Evolutionary conservation across 306 rosid species (phyloP), one percentile per base, ranked within the genome.

Genomic region (Sophora flavescens): DNA sequence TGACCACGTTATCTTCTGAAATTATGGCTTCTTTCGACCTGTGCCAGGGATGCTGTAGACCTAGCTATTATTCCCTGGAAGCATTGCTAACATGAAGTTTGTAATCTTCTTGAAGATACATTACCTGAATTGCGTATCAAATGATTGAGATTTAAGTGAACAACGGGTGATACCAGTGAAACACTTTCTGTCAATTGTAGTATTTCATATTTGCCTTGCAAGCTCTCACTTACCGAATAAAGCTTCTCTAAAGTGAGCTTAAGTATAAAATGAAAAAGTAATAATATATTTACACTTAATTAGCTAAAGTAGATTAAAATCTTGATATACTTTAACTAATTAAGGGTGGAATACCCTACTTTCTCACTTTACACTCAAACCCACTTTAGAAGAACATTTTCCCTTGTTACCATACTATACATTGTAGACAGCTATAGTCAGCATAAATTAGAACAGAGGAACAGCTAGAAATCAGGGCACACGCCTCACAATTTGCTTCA

Each of bases 11-110:
- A 39, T 16, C 4, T 10, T 8, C 33, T 9, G 14, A 11, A 17
- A 22, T 12, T 42, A 4, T 26, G 26, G 28, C 61, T 8, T 11
- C 5, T 17, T 6, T 39, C 45, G 11, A 3, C 2, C 32, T 17
- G 60, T 13, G 38, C 13, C 56, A 2, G 13, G 15, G 22, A 2
- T 3, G 39, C 33, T 6, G 9, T 18, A 17, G 73, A 68, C 73
- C 33, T 32, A 4, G 47, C 50, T 32, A 68, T 16, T 50, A 48
- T n/a, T 61, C 13, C 33, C 12, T 13, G 0, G 13, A 35, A 33
- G 75, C 32, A 15, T 70, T 48, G 15, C 51, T 15, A 50, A 51
- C 30, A 63, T 36, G 32, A 48, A 50, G 13, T 75, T 38, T 22
- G 16, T 52, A 63, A 63, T 75, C 63, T 50, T 50, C 52, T 5